Evolutionary conservation across 805 yeast genomes (phyloP), one percentile per base, ranked within the genome.

Genomic region (Metschnikowia corniflorae): DNA sequence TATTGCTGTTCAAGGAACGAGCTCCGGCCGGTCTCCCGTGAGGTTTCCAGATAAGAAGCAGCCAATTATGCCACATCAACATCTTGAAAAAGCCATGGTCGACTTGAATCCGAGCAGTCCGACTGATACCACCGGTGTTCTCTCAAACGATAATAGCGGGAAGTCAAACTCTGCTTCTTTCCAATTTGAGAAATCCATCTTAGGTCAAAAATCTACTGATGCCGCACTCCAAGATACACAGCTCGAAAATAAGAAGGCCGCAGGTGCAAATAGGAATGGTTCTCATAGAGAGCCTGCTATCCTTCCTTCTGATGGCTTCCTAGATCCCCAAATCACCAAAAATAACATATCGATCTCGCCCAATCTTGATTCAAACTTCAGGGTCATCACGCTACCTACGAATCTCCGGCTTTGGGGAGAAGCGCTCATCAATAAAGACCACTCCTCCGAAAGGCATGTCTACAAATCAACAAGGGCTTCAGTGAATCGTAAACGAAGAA

Each of bases 1-100:
- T 34, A 39, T 68, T 25, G 58, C 68, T 1, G 72, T 67, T 1
- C 39, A 49, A 30, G 64, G 57, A 10, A 65, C 71, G 2, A 35
- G 44, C 5, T 56, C 69, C 2, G 63, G 61, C 36, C 21, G 28
- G 2, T 51, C 44, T 19, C 73, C 73, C 4, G 69, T 65, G 1
- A 48, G 43, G 30, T 63, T 58, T 41, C 53, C 52, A 26, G 46
- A 53, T 25, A 54, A 50, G 24, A 61, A 55, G 30, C 50, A 56
- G 15, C 71, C 71, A 0, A 30, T 64, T 2, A 48, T 57, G 6
- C 65, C 67, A 4, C 57, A 54, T 29, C 71, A 68, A 48, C 42
- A 53, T 12, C 63, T 60, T 31, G 72, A 66, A 35, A 50, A 46
- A 7, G 28, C 51, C 7, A 44, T 63, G 6, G 32, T 35, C 12